phyloP scores from a whole-genome alignment of 2,329 filamentous ascomycete species.

The Drechslerella coelobrocha region DNA sequence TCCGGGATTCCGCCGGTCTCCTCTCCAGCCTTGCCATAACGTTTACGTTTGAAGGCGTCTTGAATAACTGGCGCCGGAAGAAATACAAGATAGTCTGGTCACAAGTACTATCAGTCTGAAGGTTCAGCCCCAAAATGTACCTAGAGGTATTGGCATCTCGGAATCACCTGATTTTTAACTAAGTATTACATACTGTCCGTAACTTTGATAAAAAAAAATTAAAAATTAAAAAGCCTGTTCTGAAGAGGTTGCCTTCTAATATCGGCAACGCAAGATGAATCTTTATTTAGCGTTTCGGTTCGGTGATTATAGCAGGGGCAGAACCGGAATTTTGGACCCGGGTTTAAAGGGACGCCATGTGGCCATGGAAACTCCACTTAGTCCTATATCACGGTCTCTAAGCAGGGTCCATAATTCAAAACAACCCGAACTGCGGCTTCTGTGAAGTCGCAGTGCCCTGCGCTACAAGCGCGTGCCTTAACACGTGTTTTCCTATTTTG shows the following conservation, averaged over 20 bases:
- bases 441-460: background rate
- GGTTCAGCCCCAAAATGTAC: too few species aligned
- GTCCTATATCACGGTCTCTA: background rate
- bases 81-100: too few species aligned
- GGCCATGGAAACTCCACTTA: conserved; percentile 4
- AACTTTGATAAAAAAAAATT: background rate
- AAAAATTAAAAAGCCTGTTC: background rate
- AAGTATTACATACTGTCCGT: background rate
- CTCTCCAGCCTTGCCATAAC: background rate
- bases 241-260: conserved; percentile 13
- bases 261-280: conserved; percentile 16
- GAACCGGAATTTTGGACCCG: conserved; percentile 17
- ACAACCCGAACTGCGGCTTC: background rate
- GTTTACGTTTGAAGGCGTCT: too few species aligned
- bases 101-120: too few species aligned
- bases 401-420: background rate
- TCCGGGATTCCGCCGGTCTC: background rate
- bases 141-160: background rate
- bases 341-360: conserved; percentile 9
- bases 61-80: too few species aligned
- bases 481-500: conserved; percentile 3
- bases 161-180: background rate
- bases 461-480: background rate
- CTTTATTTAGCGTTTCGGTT: conserved; percentile 42
- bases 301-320: conserved; percentile 6